Evolutionary conservation across 257 asterid species (phyloP).

Genomic region (Plectranthus barbatus): DNA sequence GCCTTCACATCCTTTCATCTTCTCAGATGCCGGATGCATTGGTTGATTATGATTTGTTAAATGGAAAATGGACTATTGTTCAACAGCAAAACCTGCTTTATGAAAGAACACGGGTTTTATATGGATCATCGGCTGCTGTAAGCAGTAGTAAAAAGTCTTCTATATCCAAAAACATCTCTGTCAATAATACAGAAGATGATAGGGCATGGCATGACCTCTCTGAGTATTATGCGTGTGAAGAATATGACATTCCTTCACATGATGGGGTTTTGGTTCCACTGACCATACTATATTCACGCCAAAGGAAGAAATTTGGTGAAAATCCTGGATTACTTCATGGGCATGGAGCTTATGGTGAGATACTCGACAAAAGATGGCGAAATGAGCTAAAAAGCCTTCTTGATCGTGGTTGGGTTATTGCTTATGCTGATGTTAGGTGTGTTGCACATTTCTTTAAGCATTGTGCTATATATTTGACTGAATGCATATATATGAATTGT

Average conservation of each 20-base stretch:
- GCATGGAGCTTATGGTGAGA: conserved; percentile 92
- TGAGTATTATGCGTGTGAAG: conserved; percentile 86
- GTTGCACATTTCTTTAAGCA: conserved; percentile 6
- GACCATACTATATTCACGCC: conserved; percentile 71
- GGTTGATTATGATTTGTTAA: conserved; percentile 71
- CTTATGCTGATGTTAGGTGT: conserved; percentile 95
- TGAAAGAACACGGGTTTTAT: conserved; percentile 71
- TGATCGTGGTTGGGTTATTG: conserved; percentile 98
- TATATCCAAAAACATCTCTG: conserved; percentile 22
- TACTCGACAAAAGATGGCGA: conserved; percentile 89
- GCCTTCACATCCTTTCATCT: background rate
- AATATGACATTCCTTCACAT: conserved; percentile 57
- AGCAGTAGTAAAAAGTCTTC: conserved; percentile 28
- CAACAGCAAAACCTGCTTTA: conserved; percentile 85
- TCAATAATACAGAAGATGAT: conserved; percentile 21
- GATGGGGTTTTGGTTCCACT: conserved; percentile 76
- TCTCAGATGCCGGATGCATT: conserved; percentile 96
- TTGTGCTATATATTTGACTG: background rate
- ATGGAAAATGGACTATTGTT: conserved; percentile 68
- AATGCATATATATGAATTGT: background rate
- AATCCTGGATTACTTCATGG: conserved; percentile 93
- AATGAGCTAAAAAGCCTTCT: conserved; percentile 77
- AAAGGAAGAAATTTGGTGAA: conserved; percentile 43
- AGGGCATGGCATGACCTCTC: conserved; percentile 75
- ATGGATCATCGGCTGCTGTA: conserved; percentile 56